These are phyloP conservation scores for Panicum hallii DNA, from an alignment of 202 grass and related monocot species.

Conservation along the genomic window DNA sequence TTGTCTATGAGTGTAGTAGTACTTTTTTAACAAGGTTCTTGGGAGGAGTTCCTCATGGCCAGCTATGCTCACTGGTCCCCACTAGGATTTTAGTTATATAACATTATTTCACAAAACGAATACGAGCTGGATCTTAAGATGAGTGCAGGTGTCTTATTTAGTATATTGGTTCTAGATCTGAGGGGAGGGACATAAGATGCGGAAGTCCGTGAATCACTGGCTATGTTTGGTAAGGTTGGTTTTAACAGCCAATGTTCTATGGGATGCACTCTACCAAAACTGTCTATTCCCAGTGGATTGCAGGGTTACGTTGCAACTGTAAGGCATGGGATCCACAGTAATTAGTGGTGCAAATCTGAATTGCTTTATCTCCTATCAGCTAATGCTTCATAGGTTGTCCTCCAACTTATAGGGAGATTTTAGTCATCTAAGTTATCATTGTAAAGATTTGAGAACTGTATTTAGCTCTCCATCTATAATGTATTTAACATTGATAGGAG, in stretches of 20 bases:
- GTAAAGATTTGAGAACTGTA: constrained; percentile 14
- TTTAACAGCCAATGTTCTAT: constrained; percentile 42
- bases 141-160: constrained; percentile 55
- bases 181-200: constrained; percentile 28
- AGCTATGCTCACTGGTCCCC: constrained; percentile 43
- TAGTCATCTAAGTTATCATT: constrained; percentile 12
- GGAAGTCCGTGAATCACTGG: constrained; percentile 36
- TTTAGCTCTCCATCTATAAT: constrained; percentile 9
- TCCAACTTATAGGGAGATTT: constrained; percentile 15
- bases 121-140: constrained; percentile 53
- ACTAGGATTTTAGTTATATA: constrained; percentile 42
- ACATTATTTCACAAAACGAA: constrained; percentile 40
- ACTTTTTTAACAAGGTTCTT: constrained; percentile 46
- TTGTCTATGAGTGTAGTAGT: neutral
- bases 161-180: constrained; percentile 52
- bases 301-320: constrained; percentile 6
- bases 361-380: neutral
- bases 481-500: constrained; percentile 18
- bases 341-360: neutral
- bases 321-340: neutral
- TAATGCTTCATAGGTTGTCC: constrained; percentile 11
- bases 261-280: constrained; percentile 22
- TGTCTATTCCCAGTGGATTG: constrained; percentile 12
- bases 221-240: constrained; percentile 37
- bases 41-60: constrained; percentile 41